Conservation (phyloP, 768 basidiomycete species). For the Boletus coccyginus region DNA sequence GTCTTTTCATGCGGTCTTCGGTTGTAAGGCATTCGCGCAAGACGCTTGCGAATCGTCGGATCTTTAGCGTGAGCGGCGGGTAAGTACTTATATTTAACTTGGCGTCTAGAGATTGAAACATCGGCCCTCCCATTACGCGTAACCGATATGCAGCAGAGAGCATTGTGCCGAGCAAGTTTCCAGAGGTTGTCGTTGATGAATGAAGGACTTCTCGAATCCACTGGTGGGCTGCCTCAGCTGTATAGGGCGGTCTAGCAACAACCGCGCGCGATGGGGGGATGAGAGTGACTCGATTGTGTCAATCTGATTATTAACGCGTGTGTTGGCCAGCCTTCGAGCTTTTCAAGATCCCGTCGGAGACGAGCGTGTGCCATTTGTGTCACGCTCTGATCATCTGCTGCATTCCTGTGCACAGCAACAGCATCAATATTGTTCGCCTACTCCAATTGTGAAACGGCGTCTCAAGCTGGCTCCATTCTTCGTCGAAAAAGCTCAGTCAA, state of each 20-base stretch:
- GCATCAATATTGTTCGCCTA: not conserved
- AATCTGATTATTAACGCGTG: no score
- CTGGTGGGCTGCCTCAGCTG: no score
- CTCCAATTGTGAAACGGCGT: not conserved
- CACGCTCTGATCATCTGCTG: not conserved
- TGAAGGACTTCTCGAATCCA: not conserved
- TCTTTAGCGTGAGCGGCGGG: not conserved
- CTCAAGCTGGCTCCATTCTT: not conserved
- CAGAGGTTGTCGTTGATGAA: not conserved
- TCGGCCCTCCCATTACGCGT: not conserved
- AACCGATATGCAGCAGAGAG: not conserved
- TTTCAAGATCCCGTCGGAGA: no score
- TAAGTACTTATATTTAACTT: not conserved
- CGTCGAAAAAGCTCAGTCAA: not conserved
- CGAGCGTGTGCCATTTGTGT: no score
- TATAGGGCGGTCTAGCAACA: not conserved
- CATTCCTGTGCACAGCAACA: not conserved
- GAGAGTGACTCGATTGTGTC: no score
- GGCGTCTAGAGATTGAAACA: not conserved
- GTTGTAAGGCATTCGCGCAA: not conserved
- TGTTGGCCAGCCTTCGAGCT: no score
- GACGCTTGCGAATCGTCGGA: not conserved
- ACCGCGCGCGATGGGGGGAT: no score
- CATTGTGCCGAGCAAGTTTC: no score
- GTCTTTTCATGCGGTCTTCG: constrained; percentile 1